Evolutionary conservation across 139 green algal species (phyloP), one percentile per base, ranked within the genome.

Genomic region (Auxenochlorella protothecoides): DNA sequence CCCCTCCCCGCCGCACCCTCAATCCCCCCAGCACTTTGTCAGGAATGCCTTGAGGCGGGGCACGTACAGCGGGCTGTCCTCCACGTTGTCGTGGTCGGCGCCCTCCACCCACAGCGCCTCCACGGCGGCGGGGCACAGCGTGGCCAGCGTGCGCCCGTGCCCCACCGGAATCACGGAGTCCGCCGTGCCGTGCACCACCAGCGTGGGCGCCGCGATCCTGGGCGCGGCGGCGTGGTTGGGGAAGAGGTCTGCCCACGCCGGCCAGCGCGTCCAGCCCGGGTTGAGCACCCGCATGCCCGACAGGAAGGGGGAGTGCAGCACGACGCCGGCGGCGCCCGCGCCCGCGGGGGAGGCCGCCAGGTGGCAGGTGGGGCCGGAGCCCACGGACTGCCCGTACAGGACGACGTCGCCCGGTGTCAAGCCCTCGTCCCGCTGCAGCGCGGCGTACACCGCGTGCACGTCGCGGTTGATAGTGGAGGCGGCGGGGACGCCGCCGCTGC

Each of bases 361-460:
- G 55, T 78, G 51, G 44, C 63, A 67, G 6, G 74, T 77, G 27
- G 81, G 83, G 1, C 76, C 69, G 60, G 68, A 88, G 71, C 87
- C 92, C 9, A 97, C 89, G 12, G 78, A 89, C 84, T 97, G 92
- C 54, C 92, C 92, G 69, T 96, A 97, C 63, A 96, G 79, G 16
- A 97, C 78, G 54, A 95, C 83, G 27, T 92, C 75, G 63, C 73
- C 57, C 59, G 66, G 79, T 77, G 55, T 52, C 70, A 67, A 76
- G 53, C 72, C 72, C 67, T 74, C 59, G 65, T 72, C 59, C 13
- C 66, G 51, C 16, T 72, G 68, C 66, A 88, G 60, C 64, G 62
- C 82, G 1, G 59, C 64, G 27, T 63, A 72, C 69, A 71, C 83
- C 5, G 79, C 79, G 5, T 69, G 68, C 51, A 81, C 80, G 74